Base-by-base conservation (phyloP, 2,329 filamentous ascomycete genomes). In the Hortaea sp. region DNA sequence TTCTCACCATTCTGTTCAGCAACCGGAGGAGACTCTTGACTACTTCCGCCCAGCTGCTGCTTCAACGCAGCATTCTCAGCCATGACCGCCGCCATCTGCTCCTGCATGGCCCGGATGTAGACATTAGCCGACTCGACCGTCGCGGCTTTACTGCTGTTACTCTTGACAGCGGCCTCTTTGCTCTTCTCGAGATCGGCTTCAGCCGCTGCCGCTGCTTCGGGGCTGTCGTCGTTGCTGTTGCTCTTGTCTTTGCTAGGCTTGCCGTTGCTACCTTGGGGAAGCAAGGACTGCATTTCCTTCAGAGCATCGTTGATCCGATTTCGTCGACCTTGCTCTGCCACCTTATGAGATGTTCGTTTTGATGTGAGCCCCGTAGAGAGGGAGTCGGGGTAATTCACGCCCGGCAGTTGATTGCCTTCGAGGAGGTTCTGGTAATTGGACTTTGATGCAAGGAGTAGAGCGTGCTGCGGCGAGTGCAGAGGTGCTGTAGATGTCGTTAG, bases 341-440 rank as follows among this genome's bases (percentile, higher is more conserved):
- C 87, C 67, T 98, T 98, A 70, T 98, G 92, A 39, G 88, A 95
- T 1, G 92, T 97, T 44, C 90, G 84, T 70, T 98, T 98, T 3
- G 88, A 95, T 0, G 89, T 95, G 28, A 98, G 71, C 54, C 95
- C 95, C 20, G 89, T 94, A 5, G 89, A 94, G 38, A 98, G 74
- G 44, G 88, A 85, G 56, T 85, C 88, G 1, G 90, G 90, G 44
- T 57, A 57, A n/a, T 44, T 52, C 9, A 95, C 84, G 9, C 90
- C 90, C 0, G 89, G 89, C 1, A 95, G 80, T 46, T 84, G 82
- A 43, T 88, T 97, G 42, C 92, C 92, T 63, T 97, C 92, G 7
- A 98, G 70, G 34, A 98, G 92, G 58, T 95, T 94, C 60, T 97
- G 90, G 60, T 98, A 98, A 61, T 98, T 98, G 1, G 90, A 97